Base-by-base conservation (phyloP, 2,329 filamentous ascomycete species). In the Graphiopsis chlorocephala region DNA sequence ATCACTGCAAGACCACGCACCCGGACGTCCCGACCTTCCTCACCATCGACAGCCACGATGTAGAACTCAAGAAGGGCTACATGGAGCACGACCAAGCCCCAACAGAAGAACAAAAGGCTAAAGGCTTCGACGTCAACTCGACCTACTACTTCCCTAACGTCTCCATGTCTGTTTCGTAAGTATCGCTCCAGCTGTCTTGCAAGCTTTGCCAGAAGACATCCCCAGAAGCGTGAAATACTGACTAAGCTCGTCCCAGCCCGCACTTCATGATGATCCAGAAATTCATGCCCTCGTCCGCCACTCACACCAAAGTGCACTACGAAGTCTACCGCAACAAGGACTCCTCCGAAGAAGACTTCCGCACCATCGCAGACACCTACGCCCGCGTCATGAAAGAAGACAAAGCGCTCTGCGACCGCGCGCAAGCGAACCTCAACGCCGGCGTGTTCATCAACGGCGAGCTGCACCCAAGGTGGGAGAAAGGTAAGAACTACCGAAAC, bases 191-290 rank as follows among this genome's bases (percentile, higher is more conserved):
- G 3, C n/a, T 45, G n/a, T 4, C 29, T 31, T n/a, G n/a, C n/a
- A n/a, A n/a, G n/a, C n/a, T n/a, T n/a, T n/a, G n/a, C n/a, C n/a
- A n/a, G n/a, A n/a, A n/a, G n/a, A n/a, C n/a, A 20, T 7, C 14
- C 8, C 33, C 25, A 17, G 7, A 45, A 11, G 8, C 10, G 1
- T 20, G 38, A 45, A 45, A 11, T 23, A 15, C n/a, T n/a, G n/a
- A n/a, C 33, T 35, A 12, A 23, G 23, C 7, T 26, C 23, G 2
- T 5, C 48, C 10, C 20, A 62, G 60, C 8, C 80, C 83, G 8
- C 78, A 87, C 75, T 87, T 87, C 73, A 83, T 88, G 75, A 85
- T 86, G 77, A 81, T 87, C 61, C 84, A 87, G 70, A 80, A 85
- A 65, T 87, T 87, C 73, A 78, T 87, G n/a, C 86, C 86, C 8